These are phyloP conservation scores for Dothistroma pini DNA, from an alignment of 2,329 filamentous ascomycete genomes.

Conservation along the genomic window DNA sequence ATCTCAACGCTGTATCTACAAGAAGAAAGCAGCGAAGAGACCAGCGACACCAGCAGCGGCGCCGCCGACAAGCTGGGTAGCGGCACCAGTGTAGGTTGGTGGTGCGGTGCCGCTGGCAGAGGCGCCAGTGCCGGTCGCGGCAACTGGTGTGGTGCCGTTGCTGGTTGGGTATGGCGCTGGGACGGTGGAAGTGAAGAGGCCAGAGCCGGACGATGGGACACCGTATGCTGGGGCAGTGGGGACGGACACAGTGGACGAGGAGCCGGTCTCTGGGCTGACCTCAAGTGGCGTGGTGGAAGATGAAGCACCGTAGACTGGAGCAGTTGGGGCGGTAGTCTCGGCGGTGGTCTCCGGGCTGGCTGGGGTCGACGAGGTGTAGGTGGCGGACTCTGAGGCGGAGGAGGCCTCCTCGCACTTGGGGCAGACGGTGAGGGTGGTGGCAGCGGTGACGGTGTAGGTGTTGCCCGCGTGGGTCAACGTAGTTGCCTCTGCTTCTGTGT, in stretches of 20 bases:
- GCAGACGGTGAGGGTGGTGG: constrained; percentile 28
- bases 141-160: constrained; percentile 18
- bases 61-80: constrained; percentile 17
- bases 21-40: constrained; percentile 23
- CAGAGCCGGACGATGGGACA: not conserved
- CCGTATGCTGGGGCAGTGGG: not conserved
- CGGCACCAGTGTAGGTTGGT: constrained; percentile 22
- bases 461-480: constrained; percentile 24
- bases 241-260: not conserved
- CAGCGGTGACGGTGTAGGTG: constrained; percentile 28
- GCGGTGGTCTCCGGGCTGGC: not conserved
- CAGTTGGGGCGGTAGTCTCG: constrained; percentile 3
- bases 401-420: constrained; percentile 12
- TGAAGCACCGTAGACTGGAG: constrained; percentile 12
- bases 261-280: not conserved
- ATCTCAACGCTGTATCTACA: constrained; percentile 12
- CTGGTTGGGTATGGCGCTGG: constrained; percentile 11
- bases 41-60: constrained; percentile 18
- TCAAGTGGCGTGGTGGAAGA: constrained; percentile 1
- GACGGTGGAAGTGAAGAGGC: constrained; percentile 2
- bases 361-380: not conserved
- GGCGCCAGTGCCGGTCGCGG: constrained; percentile 9
- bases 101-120: constrained; percentile 12
- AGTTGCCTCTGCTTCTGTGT: constrained; percentile 19
- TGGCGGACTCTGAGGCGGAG: not conserved